Evolutionary conservation across 805 yeast species (phyloP).

Genomic region (Kodamaea restingae): DNA sequence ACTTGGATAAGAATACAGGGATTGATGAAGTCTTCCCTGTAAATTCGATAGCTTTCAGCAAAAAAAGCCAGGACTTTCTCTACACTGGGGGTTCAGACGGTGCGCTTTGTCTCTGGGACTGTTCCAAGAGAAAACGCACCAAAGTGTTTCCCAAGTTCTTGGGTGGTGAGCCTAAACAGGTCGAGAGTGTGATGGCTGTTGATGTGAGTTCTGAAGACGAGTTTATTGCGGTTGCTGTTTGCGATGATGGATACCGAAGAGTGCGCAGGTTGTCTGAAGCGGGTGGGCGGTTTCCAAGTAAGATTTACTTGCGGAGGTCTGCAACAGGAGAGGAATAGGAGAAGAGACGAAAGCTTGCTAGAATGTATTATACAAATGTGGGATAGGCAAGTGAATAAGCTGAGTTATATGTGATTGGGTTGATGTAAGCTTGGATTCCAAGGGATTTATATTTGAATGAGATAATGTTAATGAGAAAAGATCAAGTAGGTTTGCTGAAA

Average conservation of each 20-base stretch:
- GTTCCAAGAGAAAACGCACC: constrained; percentile 40
- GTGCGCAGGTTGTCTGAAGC: constrained; percentile 14
- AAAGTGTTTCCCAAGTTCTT: constrained; percentile 35
- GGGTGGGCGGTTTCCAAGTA: constrained; percentile 9
- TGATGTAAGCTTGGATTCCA: too few relatives aligned
- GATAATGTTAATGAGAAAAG: too few relatives aligned
- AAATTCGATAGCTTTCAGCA: constrained; percentile 44
- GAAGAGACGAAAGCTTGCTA: not conserved
- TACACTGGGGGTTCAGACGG: constrained; percentile 55
- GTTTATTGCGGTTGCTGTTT: constrained; percentile 35
- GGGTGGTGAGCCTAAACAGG: constrained; percentile 13
- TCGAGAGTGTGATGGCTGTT: constrained; percentile 23
- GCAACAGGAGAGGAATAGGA: constrained; percentile 1
- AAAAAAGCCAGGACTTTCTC: constrained; percentile 28
- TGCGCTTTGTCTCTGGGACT: constrained; percentile 49
- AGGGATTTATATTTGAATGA: too few relatives aligned
- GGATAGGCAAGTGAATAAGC: too few relatives aligned
- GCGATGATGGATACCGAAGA: constrained; percentile 42
- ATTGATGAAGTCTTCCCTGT: constrained; percentile 53
- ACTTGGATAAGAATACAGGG: constrained; percentile 31
- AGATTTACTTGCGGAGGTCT: constrained; percentile 9
- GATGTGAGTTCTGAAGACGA: constrained; percentile 15
- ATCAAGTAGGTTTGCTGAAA: too few relatives aligned
- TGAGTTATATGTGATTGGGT: too few relatives aligned
- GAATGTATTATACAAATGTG: too few relatives aligned